phyloP scores from a whole-genome alignment of 306 rosid genomes.

The Trichosanthes truncata region DNA sequence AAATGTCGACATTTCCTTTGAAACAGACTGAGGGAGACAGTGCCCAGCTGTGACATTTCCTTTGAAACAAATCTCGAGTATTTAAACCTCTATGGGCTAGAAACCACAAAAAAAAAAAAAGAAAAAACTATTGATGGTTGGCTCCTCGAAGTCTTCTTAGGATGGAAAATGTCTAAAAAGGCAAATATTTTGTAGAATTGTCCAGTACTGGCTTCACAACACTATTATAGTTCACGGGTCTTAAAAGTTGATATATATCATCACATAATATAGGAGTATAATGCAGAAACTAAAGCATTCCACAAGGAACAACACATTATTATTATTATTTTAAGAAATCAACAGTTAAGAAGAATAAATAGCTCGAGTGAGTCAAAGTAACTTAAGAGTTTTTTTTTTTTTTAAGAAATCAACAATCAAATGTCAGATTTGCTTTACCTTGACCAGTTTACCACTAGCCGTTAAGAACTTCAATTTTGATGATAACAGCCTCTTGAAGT shows the following conservation, averaged over 20 bases:
- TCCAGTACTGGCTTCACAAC: too few relatives aligned
- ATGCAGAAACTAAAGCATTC: not conserved
- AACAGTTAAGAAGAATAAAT: not conserved
- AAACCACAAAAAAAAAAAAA: too few relatives aligned
- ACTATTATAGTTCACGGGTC: not conserved
- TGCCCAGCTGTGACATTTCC: too few relatives aligned
- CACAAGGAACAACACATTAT: not conserved
- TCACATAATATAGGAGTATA: not conserved
- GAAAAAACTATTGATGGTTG: too few relatives aligned
- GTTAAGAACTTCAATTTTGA: conserved; percentile 68
- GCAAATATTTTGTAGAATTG: too few relatives aligned
- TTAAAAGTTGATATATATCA: not conserved
- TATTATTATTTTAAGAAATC: not conserved
- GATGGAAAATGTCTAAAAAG: too few relatives aligned
- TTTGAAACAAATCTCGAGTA: too few relatives aligned
- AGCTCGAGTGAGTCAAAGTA: not conserved
- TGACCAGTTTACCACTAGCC: conserved; percentile 63
- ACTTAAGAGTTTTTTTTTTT: not conserved
- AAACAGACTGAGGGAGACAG: too few relatives aligned
- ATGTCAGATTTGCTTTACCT: conserved; percentile 38
- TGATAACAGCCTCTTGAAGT: conserved; percentile 69
- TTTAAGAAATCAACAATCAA: not conserved
- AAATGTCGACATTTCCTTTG: too few relatives aligned
- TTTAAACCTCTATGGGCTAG: too few relatives aligned
- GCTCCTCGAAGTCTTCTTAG: too few relatives aligned